Base-by-base conservation (phyloP, 2,329 filamentous ascomycete species). In the Alternaria infectoria region DNA sequence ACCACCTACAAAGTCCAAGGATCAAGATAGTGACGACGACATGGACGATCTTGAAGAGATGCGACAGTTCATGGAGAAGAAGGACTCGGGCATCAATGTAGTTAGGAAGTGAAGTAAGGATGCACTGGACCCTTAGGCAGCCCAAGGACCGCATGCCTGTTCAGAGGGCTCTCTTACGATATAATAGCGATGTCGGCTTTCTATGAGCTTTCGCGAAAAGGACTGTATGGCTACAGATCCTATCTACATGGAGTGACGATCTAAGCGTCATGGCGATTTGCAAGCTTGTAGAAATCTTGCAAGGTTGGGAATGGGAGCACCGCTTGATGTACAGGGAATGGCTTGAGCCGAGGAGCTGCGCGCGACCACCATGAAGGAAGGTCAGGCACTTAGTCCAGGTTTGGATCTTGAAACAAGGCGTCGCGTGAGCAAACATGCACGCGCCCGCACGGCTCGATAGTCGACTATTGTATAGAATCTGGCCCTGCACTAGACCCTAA, bases 81-180 rank as follows among this genome's bases (percentile, higher is more conserved):
- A 74, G 43, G 86, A 89, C 74, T 88, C 86, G 73, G 91, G 92
- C 49, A 87, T 96, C 65, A 93, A 90, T 73, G 87, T 95, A 62
- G 83, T 90, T 68, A 88, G 89, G 73, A 93, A 89, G 61, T 72
- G 66, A 54, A 17, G 44, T 36, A 47, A 15, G 9, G 13, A 32
- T 25, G 11, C 8, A 17, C 10, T 19, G 17, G 17, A 4, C 23
- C 17, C 26, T 28, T 40, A 12, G 30, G 32, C 28, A 32, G 21
- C 19, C 5, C 19, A 15, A 52, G 30, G 19, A 40, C 19, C 13
- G 28, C 49, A 52, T 1, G 30, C 28, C 49, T 25, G 13, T 36
- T 36, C 15, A 19, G 13, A 9, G 3, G 2, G 28, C 30, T n/a
- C n/a, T 6, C 17, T n/a, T 1, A 11, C 19, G 28, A 1, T 13